A percentile compares a stretch with the other conserved stretches of the same genome.
Conservation (phyloP, 345 rosid genomes). For the Eutrema yunnanense region DNA sequence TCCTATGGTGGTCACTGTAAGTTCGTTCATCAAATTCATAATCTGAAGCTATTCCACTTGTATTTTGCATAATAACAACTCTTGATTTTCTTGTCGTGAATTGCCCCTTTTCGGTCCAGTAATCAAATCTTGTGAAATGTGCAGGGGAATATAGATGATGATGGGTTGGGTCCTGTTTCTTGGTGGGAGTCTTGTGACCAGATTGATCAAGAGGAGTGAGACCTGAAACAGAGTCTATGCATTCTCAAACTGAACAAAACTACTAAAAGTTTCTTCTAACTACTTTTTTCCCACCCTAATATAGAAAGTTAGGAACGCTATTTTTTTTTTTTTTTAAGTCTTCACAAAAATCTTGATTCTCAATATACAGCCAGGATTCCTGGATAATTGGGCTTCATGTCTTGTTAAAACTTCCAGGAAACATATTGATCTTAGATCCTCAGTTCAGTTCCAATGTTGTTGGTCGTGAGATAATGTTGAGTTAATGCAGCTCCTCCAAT, state of each 20-base stretch:
- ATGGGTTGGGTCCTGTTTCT: constrained; percentile 76
- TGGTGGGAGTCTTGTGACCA: constrained; percentile 59
- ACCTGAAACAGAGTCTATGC: background rate
- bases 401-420: too few species aligned
- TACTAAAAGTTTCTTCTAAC: background rate
- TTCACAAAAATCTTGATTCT: too few species aligned
- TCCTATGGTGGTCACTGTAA: constrained; percentile 79
- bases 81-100: too few species aligned
- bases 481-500: too few species aligned
- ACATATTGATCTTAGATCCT: too few species aligned
- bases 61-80: background rate
- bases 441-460: too few species aligned
- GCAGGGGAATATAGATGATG: constrained; percentile 67
- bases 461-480: too few species aligned
- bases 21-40: constrained; percentile 23
- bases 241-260: background rate
- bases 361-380: too few species aligned
- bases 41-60: background rate
- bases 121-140: constrained; percentile 10
- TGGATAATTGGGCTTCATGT: too few species aligned
- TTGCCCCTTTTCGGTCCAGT: background rate
- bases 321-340: background rate
- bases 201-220: constrained; percentile 15
- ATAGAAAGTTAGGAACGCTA: background rate
- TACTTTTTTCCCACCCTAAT: background rate